Evolutionary conservation across 306 rosid genomes (phyloP).

Genomic region (Trifolium pratense): DNA sequence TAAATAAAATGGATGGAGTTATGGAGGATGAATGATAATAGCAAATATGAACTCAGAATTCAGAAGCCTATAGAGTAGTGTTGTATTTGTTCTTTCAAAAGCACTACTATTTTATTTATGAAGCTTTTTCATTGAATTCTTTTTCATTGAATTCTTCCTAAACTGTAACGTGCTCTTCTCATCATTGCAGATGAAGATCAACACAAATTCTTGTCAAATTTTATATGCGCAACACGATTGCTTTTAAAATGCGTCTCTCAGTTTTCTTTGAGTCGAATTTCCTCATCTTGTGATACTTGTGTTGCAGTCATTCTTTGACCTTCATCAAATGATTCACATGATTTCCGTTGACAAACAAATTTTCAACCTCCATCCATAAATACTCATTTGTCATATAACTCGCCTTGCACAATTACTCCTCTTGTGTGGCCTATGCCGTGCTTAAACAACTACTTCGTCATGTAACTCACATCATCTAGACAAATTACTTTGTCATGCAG

Average conservation of each 20-base stretch:
- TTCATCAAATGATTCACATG: background rate
- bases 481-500: background rate
- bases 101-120: no score
- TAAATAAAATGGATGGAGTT: background rate
- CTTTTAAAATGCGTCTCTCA: background rate
- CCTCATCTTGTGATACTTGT: background rate
- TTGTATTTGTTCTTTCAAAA: no score
- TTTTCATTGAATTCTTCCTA: no score
- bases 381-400: background rate
- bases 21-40: background rate
- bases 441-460: background rate
- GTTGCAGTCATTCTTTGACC: background rate
- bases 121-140: no score
- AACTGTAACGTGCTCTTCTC: no score
- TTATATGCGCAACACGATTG: no score
- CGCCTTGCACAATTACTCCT: background rate
- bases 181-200: no score
- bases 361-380: background rate
- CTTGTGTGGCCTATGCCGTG: background rate
- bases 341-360: background rate
- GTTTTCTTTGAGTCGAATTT: background rate
- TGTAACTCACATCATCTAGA: background rate
- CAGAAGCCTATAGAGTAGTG: no score
- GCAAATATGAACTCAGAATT: no score
- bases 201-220: no score